These are phyloP conservation scores for Annona cherimola DNA, from an alignment of 164 flowering plant species.

Conservation along the genomic window DNA sequence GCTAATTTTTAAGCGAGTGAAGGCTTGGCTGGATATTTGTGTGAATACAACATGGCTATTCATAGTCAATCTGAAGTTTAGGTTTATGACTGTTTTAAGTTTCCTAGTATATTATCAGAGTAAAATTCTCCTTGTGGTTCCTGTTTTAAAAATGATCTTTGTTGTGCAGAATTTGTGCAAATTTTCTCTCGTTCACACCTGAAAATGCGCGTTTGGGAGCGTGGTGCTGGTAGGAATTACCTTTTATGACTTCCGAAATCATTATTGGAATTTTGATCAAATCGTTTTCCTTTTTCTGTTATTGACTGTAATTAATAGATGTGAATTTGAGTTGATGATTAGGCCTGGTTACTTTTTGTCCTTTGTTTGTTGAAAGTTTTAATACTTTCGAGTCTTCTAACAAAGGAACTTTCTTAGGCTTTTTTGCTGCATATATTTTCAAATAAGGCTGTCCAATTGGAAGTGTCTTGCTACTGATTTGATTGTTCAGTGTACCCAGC, in stretches of 20 bases:
- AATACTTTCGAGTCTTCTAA: not conserved
- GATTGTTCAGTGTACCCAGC: not conserved
- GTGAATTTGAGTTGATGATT: not conserved
- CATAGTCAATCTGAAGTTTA: not conserved
- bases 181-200: conserved; percentile 75
- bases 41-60: not conserved
- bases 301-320: not conserved
- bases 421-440: not conserved
- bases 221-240: conserved; percentile 77
- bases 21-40: not conserved
- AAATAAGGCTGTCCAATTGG: not conserved
- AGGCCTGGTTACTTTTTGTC: not conserved
- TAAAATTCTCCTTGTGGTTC: not conserved
- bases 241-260: not conserved
- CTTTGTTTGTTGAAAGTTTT: not conserved
- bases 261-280: not conserved
- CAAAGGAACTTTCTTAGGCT: not conserved
- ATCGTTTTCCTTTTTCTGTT: not conserved
- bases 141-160: not conserved
- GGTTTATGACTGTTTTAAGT: not conserved
- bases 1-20: not conserved
- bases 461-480: not conserved
- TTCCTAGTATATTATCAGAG: not conserved
- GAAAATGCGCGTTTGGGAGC: conserved; percentile 99
- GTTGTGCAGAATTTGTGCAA: conserved; percentile 86